Evolutionary conservation across 176 grass and related monocot genomes (phyloP).

Genomic region (Oryza longistaminata): DNA sequence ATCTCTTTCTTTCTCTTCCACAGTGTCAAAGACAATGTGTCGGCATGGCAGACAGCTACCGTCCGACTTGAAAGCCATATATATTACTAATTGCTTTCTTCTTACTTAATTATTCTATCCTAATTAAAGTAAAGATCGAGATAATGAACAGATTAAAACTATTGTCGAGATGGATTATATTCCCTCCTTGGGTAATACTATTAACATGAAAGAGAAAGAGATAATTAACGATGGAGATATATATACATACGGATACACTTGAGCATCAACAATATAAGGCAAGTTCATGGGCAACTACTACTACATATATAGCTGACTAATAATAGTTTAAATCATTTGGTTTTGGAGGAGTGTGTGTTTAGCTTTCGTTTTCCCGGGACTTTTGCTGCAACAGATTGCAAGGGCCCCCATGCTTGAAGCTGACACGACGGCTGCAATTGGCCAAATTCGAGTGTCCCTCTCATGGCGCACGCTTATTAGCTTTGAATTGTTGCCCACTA

Average conservation of each 20-base stretch:
- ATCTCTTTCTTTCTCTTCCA: not conserved
- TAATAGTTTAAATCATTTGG: not conserved
- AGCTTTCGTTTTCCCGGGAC: not conserved
- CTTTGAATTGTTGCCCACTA: not conserved
- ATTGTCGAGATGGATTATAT: not conserved
- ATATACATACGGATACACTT: not conserved
- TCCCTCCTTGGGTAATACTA: not conserved
- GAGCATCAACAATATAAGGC: not conserved
- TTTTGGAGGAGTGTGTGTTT: not conserved
- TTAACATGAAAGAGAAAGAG: not conserved
- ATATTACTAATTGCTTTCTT: not conserved
- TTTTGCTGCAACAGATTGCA: not conserved
- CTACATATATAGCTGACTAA: not conserved
- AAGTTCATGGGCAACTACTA: not conserved
- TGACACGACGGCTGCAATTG: not conserved
- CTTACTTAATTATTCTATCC: not conserved
- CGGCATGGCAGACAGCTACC: slow-evolving; percentile 14
- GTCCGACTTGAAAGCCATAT: not conserved
- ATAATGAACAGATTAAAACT: not conserved
- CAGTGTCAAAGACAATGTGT: not conserved
- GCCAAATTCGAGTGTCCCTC: not conserved
- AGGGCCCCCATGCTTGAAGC: not conserved
- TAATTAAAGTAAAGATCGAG: not conserved
- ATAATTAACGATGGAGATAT: not conserved
- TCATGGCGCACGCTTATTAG: not conserved